Conservation (phyloP, 2,329 filamentous ascomycete species). For the Sclerotinia subarctica region DNA sequence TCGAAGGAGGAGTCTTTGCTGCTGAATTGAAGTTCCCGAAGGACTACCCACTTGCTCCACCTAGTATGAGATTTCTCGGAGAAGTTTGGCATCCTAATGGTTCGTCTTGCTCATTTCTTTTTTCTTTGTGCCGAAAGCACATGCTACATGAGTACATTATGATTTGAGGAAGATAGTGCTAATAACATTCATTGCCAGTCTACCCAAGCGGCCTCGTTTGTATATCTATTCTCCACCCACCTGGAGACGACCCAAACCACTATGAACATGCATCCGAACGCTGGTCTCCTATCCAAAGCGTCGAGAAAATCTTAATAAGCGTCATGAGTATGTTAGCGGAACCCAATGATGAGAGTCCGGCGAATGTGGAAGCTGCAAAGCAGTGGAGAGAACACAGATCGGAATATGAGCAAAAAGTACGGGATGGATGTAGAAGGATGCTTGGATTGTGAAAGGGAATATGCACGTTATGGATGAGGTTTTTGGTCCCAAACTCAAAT, state of each 20-base stretch:
- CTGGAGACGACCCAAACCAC: conserved; percentile 95
- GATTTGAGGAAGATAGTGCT: not conserved
- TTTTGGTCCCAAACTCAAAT: not conserved
- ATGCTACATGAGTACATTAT: not conserved
- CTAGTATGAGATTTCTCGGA: conserved; percentile 91
- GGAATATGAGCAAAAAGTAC: conserved; percentile 84
- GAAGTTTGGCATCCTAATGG: conserved; percentile 97
- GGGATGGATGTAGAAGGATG: conserved; percentile 75
- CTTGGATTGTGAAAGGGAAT: conserved; percentile 60
- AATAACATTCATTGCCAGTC: conserved; percentile 51
- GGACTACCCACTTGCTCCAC: conserved; percentile 94
- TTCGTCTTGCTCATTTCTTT: conserved; percentile 42
- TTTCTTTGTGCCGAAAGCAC: not conserved
- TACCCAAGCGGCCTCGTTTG: conserved; percentile 91
- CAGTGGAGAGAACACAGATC: conserved; percentile 85
- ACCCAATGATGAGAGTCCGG: conserved; percentile 94
- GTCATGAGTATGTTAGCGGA: conserved; percentile 99
- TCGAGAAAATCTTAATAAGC: conserved; percentile 94
- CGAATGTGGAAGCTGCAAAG: conserved; percentile 93
- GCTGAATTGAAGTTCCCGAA: conserved; percentile 92
- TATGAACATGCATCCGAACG: conserved; percentile 95
- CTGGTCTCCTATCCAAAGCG: conserved; percentile 94
- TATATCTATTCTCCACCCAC: conserved; percentile 96
- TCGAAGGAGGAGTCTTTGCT: conserved; percentile 92
- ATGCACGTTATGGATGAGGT: not conserved